Conservation (phyloP, 2,329 filamentous ascomycete genomes). For the Penicillium sp. region DNA sequence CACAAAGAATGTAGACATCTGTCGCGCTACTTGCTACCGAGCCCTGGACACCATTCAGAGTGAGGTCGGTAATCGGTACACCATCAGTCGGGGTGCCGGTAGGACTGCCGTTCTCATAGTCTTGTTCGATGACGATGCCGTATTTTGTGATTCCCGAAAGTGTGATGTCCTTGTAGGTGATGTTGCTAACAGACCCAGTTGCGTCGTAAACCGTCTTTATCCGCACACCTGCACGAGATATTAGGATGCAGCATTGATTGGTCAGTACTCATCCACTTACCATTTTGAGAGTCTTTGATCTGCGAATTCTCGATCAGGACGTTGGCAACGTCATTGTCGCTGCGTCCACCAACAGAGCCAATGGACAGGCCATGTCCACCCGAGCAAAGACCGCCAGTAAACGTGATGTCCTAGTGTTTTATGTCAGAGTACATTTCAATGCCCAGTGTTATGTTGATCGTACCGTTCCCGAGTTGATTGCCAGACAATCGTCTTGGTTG, state of each 20-base stretch:
- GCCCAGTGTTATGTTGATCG: neutral
- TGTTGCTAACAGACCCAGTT: slow-evolving; percentile 54
- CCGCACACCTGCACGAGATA: slow-evolving; percentile 18
- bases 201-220: slow-evolving; percentile 56
- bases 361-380: slow-evolving; percentile 59
- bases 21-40: slow-evolving; percentile 34
- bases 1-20: slow-evolving; percentile 58
- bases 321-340: slow-evolving; percentile 56
- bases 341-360: slow-evolving; percentile 60
- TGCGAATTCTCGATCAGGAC: slow-evolving; percentile 53
- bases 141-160: slow-evolving; percentile 55
- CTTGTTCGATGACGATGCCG: slow-evolving; percentile 55
- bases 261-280: slow-evolving; percentile 58
- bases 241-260: neutral
- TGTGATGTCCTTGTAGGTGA: slow-evolving; percentile 57
- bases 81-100: slow-evolving; percentile 39
- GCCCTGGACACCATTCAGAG: slow-evolving; percentile 37
- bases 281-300: slow-evolving; percentile 56
- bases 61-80: slow-evolving; percentile 39
- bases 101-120: slow-evolving; percentile 52
- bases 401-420: slow-evolving; percentile 19
- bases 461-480: slow-evolving; percentile 56
- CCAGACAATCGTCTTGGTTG: slow-evolving; percentile 62
- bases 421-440: neutral
- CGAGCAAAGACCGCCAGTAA: slow-evolving; percentile 26